Base-by-base conservation (phyloP, 1,284 basidiomycete genomes). In the Ganoderma meredithae region DNA sequence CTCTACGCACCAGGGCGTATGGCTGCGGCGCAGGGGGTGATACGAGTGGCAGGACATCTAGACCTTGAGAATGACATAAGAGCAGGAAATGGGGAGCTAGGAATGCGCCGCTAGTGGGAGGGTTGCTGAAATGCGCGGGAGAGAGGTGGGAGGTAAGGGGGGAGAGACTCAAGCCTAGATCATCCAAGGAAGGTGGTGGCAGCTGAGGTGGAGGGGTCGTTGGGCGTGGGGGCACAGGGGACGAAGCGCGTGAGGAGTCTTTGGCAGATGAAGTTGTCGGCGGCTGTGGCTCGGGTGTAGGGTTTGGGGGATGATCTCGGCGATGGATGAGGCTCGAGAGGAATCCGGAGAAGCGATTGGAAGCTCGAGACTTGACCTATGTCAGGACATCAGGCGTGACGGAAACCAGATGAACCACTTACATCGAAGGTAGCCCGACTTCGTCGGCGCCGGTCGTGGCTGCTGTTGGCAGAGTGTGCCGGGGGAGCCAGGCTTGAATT, bases 51-150 rank as follows among this genome's bases (percentile, higher is more conserved):
- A 95, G 81, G 3, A 95, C 91, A 78, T 95, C 93, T 59, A 95
- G 81, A 58, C 93, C 93, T 79, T 95, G 93, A 1, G 90, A 83
- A 76, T 95, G 93, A 72, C 93, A 95, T 62, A 95, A 83, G 15
- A 95, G 84, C n/a, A 95, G 83, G 77, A 90, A 94, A 74, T 93
- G 90, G 5, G 93, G 93, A 0, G 88, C 84, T 27, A 95, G 79
- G 77, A 94, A 94, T 15, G 92, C 88, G 22, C 93, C 93, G 68
- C 87, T 92, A 1, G 85, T 83, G 12, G 93, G 93, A 1, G 93
- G 90, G 3, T 88, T 86, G 72, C 83, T 91, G 76, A 93, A 94
- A 76, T 93, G 93, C 19, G 92, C 88, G 1, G 92, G 90, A 0
- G 88, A 87, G 27, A 94, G 83, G 74, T 88, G 84, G 8, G 84